Percentiles rank a stretch among this genome's conserved stretches.
Conservation (phyloP, 208 protist species). For the Leishmania martiniquensis region DNA sequence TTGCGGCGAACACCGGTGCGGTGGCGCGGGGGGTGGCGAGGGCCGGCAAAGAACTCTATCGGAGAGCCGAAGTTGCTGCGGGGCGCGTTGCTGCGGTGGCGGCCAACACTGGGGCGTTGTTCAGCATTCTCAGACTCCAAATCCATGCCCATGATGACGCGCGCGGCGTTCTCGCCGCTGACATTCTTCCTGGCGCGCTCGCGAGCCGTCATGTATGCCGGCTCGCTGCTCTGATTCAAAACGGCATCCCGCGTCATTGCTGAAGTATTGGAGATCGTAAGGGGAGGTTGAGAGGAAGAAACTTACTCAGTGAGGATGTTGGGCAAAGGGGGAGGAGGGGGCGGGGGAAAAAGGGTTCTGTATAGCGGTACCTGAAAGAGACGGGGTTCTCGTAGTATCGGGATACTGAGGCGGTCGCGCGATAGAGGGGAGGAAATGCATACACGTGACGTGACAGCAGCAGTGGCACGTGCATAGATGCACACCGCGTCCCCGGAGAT, state of each 20-base stretch:
- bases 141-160: conserved; percentile 28
- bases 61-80: conserved; percentile 47
- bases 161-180: conserved; percentile 42
- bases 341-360: background rate
- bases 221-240: background rate
- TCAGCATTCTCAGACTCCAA: conserved; percentile 14
- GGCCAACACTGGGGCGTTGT: conserved; percentile 26
- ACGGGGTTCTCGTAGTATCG: background rate
- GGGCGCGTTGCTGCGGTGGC: conserved; percentile 15
- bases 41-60: conserved; percentile 73
- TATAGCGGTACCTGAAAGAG: background rate
- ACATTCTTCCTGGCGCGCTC: conserved; percentile 36
- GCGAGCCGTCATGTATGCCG: conserved; percentile 17
- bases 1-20: conserved; percentile 70
- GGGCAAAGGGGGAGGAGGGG: no score
- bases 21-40: conserved; percentile 56
- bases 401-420: background rate
- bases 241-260: conserved; percentile 14
- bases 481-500: background rate
- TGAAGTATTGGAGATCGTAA: background rate
- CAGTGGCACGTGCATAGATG: background rate
- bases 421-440: background rate
- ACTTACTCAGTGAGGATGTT: background rate
- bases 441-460: background rate
- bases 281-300: background rate